Base-by-base conservation (phyloP, 441 rosid species). In the Melastoma candidum region DNA sequence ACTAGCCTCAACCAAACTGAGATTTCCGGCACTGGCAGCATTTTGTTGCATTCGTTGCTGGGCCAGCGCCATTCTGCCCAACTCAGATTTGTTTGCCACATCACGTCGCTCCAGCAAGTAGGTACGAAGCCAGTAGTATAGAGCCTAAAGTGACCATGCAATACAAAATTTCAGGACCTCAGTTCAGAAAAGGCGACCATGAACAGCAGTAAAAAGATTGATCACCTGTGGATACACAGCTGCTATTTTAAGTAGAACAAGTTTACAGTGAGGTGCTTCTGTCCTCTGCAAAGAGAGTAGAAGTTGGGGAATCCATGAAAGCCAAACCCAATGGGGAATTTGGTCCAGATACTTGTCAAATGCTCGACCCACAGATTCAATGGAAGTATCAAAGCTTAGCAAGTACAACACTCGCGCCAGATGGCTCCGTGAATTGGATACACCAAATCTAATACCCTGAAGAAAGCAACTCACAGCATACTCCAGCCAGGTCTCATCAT, bases 281-380 rank as follows among this genome's bases (percentile, higher is more conserved):
- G 84, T 72, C 80, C 99, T 82, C 83, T 90, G 99, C 68, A 95
- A 74, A 66, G 99, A 95, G 66, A 95, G 95, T 68, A 95, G 76
- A 41, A 95, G 72, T 72, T 95, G 99, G 1, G 97, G 99, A 67
- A 94, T 87, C 99, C 97, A 94, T 61, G 95, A 78, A 72, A 90
- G 96, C 99, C 99, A 94, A 63, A 85, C 87, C 99, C 99, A 94
- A 71, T 87, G 83, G 26, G 99, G 97, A 63, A 90, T 84, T 73
- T 95, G 99, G 49, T 95, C 97, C 70, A 84, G 70, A 70, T 78
- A 83, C 71, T 87, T 95, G 72, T 90, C 97, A 74, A 95, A 95
- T 49, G 94, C 80, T 79, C 93, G 87, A 45, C 99, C 97, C 56
- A 95, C 97, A 22, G 95, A 75, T 71, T 95, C 97, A 71, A 69